A percentile compares a stretch with the other conserved stretches of the same genome.
Evolutionary conservation across 148 eudicot species (phyloP).

Genomic region (Selenicereus undatus): DNA sequence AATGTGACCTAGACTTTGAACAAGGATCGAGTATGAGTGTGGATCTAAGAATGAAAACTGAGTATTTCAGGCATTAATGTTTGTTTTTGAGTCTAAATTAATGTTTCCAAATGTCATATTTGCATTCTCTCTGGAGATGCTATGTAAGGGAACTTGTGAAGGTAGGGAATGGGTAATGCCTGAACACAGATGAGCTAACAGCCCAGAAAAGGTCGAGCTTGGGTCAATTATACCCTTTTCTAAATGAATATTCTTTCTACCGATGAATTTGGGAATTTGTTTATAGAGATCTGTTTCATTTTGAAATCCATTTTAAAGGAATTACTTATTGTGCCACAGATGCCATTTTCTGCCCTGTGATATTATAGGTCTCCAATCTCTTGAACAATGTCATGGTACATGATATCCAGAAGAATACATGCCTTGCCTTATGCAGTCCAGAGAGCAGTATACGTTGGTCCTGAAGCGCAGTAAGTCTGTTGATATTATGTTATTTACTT

Average conservation of each 20-base stretch:
- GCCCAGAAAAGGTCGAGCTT: background rate
- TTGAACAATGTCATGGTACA: slow-evolving; percentile 40
- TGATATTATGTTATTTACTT: background rate
- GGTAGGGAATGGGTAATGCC: background rate
- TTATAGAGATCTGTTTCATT: background rate
- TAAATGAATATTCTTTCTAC: background rate
- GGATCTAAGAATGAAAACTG: background rate
- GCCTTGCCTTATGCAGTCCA: slow-evolving; percentile 29
- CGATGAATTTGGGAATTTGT: background rate
- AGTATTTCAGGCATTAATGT: background rate
- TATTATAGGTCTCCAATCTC: background rate
- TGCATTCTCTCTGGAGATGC: background rate
- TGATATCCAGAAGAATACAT: slow-evolving; percentile 35
- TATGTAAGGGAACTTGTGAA: background rate
- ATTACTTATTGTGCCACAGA: background rate
- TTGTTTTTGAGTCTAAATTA: too few relatives aligned
- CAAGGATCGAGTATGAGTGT: too few relatives aligned
- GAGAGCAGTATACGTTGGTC: slow-evolving; percentile 23
- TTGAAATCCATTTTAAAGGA: background rate
- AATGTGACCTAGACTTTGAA: too few relatives aligned
- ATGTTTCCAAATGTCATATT: background rate
- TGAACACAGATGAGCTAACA: background rate
- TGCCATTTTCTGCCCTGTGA: too few relatives aligned
- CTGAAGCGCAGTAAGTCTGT: slow-evolving; percentile 35
- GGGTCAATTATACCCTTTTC: background rate